phyloP scores from a whole-genome alignment of 805 yeast species.

The Tetrapisispora pingtungensis region DNA sequence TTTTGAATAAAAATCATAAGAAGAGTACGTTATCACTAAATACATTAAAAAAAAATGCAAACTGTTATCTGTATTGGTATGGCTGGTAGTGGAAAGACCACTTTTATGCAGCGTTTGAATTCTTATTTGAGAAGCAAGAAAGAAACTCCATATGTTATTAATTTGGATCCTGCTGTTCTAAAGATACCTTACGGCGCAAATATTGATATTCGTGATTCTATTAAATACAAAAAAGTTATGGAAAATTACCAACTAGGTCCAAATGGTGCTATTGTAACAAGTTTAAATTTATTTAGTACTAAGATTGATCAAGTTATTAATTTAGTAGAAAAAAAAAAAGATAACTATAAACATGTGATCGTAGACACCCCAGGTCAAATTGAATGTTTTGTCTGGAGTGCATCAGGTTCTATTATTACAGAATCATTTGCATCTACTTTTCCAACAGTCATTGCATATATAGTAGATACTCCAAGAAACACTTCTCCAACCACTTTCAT shows the following conservation, averaged over 20 bases:
- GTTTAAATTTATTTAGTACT: slow-evolving; percentile 83
- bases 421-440: slow-evolving; percentile 93
- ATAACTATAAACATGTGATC: slow-evolving; percentile 54
- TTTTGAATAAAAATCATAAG: too few species aligned
- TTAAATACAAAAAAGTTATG: slow-evolving; percentile 93
- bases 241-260: slow-evolving; percentile 93
- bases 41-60: slow-evolving; percentile 14
- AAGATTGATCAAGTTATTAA: slow-evolving; percentile 91
- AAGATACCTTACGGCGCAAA: slow-evolving; percentile 91
- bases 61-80: slow-evolving; percentile 48
- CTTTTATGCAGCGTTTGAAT: slow-evolving; percentile 91
- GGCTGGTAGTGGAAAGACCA: slow-evolving; percentile 91
- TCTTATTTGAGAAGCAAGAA: slow-evolving; percentile 71
- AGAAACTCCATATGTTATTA: slow-evolving; percentile 77
- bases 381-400: slow-evolving; percentile 97
- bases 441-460: slow-evolving; percentile 92
- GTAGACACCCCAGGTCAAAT: slow-evolving; percentile 98
- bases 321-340: slow-evolving; percentile 66
- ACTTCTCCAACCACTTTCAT: slow-evolving; percentile 93
- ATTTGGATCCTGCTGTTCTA: slow-evolving; percentile 92
- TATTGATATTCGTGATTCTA: slow-evolving; percentile 92
- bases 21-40: too few species aligned
- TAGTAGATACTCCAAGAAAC: slow-evolving; percentile 93
- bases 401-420: slow-evolving; percentile 91
- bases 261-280: slow-evolving; percentile 96